Percentiles rank a stretch among this genome's conserved stretches.
These are phyloP conservation scores for Chimonanthus praecox DNA, from an alignment of 164 flowering plant species.

Conservation along the genomic window DNA sequence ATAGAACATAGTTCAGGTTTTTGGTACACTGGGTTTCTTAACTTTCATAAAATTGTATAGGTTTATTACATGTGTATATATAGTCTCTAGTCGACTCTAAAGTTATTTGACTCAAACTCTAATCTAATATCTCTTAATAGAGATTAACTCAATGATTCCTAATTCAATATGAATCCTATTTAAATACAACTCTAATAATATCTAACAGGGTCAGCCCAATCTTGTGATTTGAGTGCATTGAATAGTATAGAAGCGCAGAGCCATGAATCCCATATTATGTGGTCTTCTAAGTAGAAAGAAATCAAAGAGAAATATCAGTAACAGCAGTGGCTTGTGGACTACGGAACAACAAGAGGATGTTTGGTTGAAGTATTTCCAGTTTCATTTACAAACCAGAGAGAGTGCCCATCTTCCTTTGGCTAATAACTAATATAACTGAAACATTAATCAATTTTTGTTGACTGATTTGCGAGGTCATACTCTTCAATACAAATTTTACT, in stretches of 20 bases:
- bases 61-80: too few relatives aligned
- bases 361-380: slow-evolving; percentile 10
- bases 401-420: slow-evolving; percentile 26
- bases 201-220: slow-evolving; percentile 15
- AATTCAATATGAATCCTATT: too few relatives aligned
- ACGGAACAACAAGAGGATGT: slow-evolving; percentile 21
- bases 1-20: slow-evolving; percentile 39
- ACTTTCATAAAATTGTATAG: too few relatives aligned
- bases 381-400: slow-evolving; percentile 11
- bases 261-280: not conserved
- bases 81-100: too few relatives aligned
- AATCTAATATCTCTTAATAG: too few relatives aligned
- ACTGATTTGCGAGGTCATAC: too few relatives aligned
- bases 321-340: slow-evolving; percentile 18
- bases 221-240: slow-evolving; percentile 29
- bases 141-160: too few relatives aligned
- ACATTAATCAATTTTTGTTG: too few relatives aligned
- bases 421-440: too few relatives aligned
- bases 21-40: slow-evolving; percentile 35
- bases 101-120: too few relatives aligned
- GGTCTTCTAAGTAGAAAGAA: slow-evolving; percentile 24
- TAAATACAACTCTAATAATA: too few relatives aligned
- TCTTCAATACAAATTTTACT: too few relatives aligned
- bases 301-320: slow-evolving; percentile 14
- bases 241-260: not conserved